Evolutionary conservation across 176 grass and related monocot genomes (phyloP).

Genomic region (Tillandsia fasciculata): DNA sequence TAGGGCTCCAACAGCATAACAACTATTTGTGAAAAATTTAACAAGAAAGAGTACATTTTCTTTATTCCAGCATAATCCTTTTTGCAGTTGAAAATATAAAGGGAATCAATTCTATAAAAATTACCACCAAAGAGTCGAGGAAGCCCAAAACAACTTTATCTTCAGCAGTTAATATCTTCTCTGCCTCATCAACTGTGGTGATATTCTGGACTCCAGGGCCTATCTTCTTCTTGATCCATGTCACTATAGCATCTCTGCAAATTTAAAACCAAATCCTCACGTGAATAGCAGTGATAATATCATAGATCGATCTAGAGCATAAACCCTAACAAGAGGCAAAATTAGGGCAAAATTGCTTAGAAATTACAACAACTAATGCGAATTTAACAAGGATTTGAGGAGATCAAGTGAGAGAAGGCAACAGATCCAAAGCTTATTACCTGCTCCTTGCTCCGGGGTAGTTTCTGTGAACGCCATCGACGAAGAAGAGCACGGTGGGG

Average conservation of each 20-base stretch:
- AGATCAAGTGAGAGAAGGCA: neutral
- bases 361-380: neutral
- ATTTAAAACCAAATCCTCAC: neutral
- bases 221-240: constrained; percentile 93
- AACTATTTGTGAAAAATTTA: too few species aligned
- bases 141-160: constrained; percentile 51
- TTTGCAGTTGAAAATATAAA: neutral
- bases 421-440: constrained; percentile 6
- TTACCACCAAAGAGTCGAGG: constrained; percentile 64
- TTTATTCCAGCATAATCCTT: neutral
- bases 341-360: neutral
- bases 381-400: neutral
- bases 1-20: too few species aligned
- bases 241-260: constrained; percentile 59
- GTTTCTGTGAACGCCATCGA: constrained; percentile 67
- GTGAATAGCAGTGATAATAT: neutral
- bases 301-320: neutral
- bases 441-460: constrained; percentile 56
- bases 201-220: constrained; percentile 67
- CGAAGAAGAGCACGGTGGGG: constrained; percentile 78
- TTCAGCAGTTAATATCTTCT: constrained; percentile 52
- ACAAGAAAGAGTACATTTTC: too few species aligned
- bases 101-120: constrained; percentile 2
- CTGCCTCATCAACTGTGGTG: constrained; percentile 48
- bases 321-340: neutral